Evolutionary conservation across 306 rosid genomes (phyloP), one percentile per base, ranked within the genome.

Genomic region (Casuarina cunninghamiana): DNA sequence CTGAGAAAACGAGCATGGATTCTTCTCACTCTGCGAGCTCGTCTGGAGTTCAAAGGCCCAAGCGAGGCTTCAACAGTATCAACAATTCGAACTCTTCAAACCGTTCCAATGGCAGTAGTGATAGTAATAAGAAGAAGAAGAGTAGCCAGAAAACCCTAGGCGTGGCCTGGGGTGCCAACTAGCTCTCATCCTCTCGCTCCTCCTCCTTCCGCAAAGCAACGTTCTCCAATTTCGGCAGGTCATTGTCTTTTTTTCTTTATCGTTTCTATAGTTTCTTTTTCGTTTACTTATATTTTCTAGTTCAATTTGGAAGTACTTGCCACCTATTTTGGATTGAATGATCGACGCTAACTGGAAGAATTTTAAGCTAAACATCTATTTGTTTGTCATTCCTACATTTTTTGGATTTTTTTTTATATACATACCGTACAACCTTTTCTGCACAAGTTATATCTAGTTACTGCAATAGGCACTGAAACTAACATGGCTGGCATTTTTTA

Each of bases 71-170:
- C 81, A 72, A 81, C 43, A 82, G 12, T 62, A 35, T 26, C 67
- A 4, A 37, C 13, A 66, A 81, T 78, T 81, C 90, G 16, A 41
- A 78, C 11, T 86, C 88, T 53, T 84, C 91, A 35, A 75, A 71
- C 65, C 85, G 78, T 70, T 83, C 89, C 73, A 70, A 69, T 38
- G 62, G 46, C 38, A 48, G 32, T 32, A 69, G 45, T 26, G 62
- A 35, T 43, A 42, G 7, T 62, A 82, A 82, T 79, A 87, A 84
- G 71, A 79, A 80, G 61, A 82, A 63, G 51, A 78, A 38, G 58
- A 50, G 82, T 80, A 82, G 82, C 77, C 92, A 92, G 92, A 89
- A 89, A 92, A 88, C 93, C 90, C 90, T 92, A 81, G 95, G 97
- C 73, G 92, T 82, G 16, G 84, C 89, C 60, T 88, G 97, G 97